Conservation (phyloP, 1,284 basidiomycete genomes). For the Irpex sp. region DNA sequence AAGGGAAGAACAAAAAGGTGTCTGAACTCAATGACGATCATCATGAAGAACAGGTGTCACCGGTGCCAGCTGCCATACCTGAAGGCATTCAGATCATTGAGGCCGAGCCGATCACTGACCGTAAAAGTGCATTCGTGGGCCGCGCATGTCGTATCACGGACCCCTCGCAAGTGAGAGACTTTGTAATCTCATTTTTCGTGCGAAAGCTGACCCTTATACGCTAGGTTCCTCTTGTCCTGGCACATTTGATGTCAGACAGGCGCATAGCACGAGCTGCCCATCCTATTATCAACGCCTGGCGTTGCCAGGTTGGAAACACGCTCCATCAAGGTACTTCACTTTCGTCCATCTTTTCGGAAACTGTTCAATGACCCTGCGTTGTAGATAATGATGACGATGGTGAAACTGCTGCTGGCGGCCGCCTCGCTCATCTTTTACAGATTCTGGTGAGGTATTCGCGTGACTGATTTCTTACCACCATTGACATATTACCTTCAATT, state of each 20-base stretch:
- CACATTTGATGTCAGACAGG: constrained; percentile 70
- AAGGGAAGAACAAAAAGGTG: constrained; percentile 16
- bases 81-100: constrained; percentile 61
- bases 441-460: constrained; percentile 59
- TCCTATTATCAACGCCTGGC: constrained; percentile 88
- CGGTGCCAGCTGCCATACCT: constrained; percentile 39
- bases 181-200: not conserved
- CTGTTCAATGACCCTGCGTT: not conserved
- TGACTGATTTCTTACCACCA: not conserved
- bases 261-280: constrained; percentile 79
- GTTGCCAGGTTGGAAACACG: constrained; percentile 62
- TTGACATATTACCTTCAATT: not conserved
- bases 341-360: not conserved
- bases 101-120: constrained; percentile 76
- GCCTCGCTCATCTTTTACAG: constrained; percentile 84
- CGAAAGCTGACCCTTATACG: not conserved
- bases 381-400: constrained; percentile 93
- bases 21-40: constrained; percentile 6
- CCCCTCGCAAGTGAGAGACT: constrained; percentile 63
- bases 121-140: constrained; percentile 83
- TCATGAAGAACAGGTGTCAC: constrained; percentile 5
- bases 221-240: constrained; percentile 71
- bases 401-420: constrained; percentile 85
- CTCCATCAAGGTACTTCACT: constrained; percentile 67
- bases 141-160: constrained; percentile 77